These are phyloP conservation scores for Phytopythium helicoides DNA, from an alignment of 352 stramenopile species.

Conservation along the genomic window DNA sequence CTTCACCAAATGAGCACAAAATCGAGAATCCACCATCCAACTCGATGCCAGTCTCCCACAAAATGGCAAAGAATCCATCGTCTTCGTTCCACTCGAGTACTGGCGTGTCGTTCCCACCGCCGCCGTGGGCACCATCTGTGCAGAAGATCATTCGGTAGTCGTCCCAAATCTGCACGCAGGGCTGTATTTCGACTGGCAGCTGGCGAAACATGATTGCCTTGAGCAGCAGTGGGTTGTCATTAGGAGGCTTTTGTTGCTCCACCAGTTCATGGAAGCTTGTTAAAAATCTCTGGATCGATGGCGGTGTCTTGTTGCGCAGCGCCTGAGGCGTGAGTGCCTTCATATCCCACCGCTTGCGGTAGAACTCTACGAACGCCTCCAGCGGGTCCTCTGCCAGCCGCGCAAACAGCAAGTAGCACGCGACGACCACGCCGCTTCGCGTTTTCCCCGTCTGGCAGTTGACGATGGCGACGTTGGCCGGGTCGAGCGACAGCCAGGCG, in stretches of 20 bases:
- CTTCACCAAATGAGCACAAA: slow-evolving; percentile 80
- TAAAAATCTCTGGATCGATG: slow-evolving; percentile 76
- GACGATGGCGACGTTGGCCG: slow-evolving; percentile 79
- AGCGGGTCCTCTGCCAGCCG: slow-evolving; percentile 60
- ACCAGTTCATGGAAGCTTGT: slow-evolving; percentile 61
- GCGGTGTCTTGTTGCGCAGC: slow-evolving; percentile 62
- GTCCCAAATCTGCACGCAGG: slow-evolving; percentile 84
- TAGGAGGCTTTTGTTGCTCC: slow-evolving; percentile 45
- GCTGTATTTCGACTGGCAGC: slow-evolving; percentile 68
- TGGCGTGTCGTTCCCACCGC: slow-evolving; percentile 20
- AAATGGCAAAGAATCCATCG: slow-evolving; percentile 74
- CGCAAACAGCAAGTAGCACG: slow-evolving; percentile 92
- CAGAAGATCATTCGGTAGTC: slow-evolving; percentile 73
- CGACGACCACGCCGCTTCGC: slow-evolving; percentile 90
- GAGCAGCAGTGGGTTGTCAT: slow-evolving; percentile 64
- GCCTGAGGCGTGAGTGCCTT: slow-evolving; percentile 57
- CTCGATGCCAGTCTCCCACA: slow-evolving; percentile 76
- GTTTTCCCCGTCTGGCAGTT: slow-evolving; percentile 94
- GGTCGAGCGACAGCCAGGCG: slow-evolving; percentile 87
- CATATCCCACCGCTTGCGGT: slow-evolving; percentile 79
- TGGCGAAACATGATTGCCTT: slow-evolving; percentile 77
- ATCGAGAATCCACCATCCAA: slow-evolving; percentile 82
- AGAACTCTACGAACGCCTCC: slow-evolving; percentile 92
- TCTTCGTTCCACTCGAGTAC: slow-evolving; percentile 80
- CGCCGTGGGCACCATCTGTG: slow-evolving; percentile 29